A percentile compares a stretch with the other conserved stretches of the same genome.
Conservation (phyloP, 2,329 filamentous ascomycete genomes). For the Sporothrix inflata region DNA sequence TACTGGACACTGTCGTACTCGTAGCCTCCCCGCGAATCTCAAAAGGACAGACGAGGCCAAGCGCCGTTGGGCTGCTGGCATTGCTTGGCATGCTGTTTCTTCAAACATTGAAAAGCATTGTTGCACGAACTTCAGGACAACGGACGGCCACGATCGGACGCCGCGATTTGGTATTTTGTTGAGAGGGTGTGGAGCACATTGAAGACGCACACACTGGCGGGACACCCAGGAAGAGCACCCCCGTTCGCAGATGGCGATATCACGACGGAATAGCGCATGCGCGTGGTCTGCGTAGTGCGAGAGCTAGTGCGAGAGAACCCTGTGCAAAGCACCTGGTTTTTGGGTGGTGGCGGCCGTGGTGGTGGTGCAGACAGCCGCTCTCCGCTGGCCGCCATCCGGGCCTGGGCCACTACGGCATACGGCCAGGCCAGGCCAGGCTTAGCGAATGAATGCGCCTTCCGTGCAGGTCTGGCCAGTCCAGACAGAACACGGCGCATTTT, state of each 20-base stretch:
- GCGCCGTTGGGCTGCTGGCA: neutral
- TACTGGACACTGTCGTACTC: neutral
- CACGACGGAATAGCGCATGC: conserved; percentile 29
- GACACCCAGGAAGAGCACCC: neutral
- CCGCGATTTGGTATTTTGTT: neutral
- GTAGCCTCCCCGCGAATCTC: neutral
- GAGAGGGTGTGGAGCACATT: conserved; percentile 1
- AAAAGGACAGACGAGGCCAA: neutral
- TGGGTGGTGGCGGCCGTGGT: neutral
- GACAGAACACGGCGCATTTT: neutral
- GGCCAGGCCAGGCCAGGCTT: conserved; percentile 3
- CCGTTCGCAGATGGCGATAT: conserved; percentile 21
- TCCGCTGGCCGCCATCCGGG: conserved; percentile 13
- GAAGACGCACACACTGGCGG: neutral
- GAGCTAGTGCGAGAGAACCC: conserved; percentile 13
- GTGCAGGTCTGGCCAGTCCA: neutral
- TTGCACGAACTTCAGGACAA: neutral
- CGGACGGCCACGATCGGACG: neutral
- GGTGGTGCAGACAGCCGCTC: conserved; percentile 2
- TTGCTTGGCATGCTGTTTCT: neutral
- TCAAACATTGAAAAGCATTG: neutral
- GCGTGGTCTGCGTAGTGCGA: conserved; percentile 15
- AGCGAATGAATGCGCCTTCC: conserved; percentile 5
- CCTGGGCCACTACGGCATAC: conserved; percentile 16
- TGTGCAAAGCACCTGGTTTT: conserved; percentile 1